Evolutionary conservation across 306 rosid genomes (phyloP), one percentile per base, ranked within the genome.

Genomic region (Vigna radiata): DNA sequence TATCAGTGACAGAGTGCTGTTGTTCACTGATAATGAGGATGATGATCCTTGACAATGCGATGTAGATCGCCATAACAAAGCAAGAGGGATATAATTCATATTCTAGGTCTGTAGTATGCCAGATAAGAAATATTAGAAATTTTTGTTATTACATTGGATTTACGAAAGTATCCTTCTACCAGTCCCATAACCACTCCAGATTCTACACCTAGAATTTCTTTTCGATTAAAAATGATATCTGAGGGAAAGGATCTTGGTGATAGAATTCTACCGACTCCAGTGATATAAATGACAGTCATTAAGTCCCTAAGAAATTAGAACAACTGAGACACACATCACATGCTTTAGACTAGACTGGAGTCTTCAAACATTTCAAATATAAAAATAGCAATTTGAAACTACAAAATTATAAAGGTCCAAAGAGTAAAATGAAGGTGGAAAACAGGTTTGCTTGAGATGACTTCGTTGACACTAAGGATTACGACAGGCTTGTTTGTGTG

Each of bases 21-120:
- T 48, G 27, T 67, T 55, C 36, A 41, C 18, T 43, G 2, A 31
- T 39, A 18, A 47, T 19, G 25, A 62, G 27, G 15, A 75, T 19
- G 18, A 46, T 64, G 65, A 47, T 76, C 62, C 64, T 17, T 46
- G 27, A 56, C 48, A 56, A n/a, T 44, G 81, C 31, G 48, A 21
- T 31, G 4, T 33, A 44, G 10, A 77, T 25, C 43, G 17, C 14
- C 55, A 14, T 18, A 55, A 44, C 50, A 67, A 55, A 17, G 56
- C 41, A 76, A 66, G 48, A 55, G 55, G 13, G 49, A 12, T 64
- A 5, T 55, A 25, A 77, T 55, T 77, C 50, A 25, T 23, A 68
- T 43, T 73, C 41, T 23, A 73, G 43, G 68, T 16, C 2, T 6
- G 43, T 46, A 59, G 16, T 4, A 9, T 15, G 58, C 69, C 7